Conservation (phyloP, 73 alveolate species). For the Durusdinium trenchii region DNA sequence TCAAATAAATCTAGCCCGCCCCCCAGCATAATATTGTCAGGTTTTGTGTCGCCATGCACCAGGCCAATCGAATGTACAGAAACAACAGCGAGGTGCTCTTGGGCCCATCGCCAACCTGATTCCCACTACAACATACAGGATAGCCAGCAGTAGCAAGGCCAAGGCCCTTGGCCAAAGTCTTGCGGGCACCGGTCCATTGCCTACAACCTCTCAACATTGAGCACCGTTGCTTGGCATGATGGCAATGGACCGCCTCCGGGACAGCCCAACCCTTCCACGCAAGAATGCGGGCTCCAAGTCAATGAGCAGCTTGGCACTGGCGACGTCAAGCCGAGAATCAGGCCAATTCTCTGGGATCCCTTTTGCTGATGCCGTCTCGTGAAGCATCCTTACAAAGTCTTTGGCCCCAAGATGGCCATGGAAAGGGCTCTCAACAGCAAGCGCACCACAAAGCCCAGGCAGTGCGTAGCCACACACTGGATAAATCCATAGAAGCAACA, state of each 20-base stretch:
- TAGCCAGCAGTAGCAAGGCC: not conserved
- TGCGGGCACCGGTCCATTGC: conserved; percentile 7
- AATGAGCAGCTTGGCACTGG: conserved; percentile 30
- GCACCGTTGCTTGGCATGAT: not conserved
- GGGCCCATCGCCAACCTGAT: too few species aligned
- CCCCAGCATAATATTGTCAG: conserved; percentile 53
- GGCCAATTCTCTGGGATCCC: conserved; percentile 41
- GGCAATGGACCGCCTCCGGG: not conserved
- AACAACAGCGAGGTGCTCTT: conserved; percentile 35
- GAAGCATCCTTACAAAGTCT: conserved; percentile 39
- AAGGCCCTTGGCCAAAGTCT: not conserved
- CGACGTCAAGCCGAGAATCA: conserved; percentile 27
- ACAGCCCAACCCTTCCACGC: conserved; percentile 43
- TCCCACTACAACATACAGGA: not conserved
- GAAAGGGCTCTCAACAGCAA: conserved; percentile 21
- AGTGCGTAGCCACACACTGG: conserved; percentile 42
- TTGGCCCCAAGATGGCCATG: conserved; percentile 47
- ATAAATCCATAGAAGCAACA: not conserved
- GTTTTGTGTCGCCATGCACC: conserved; percentile 57
- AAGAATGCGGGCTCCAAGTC: not conserved
- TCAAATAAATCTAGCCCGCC: conserved; percentile 18
- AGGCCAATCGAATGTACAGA: conserved; percentile 28
- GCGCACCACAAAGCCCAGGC: conserved; percentile 40
- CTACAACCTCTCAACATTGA: not conserved
- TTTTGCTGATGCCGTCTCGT: conserved; percentile 5